Base-by-base conservation (phyloP, 108 stramenopile species). In the Asterionellopsis glacialis region DNA sequence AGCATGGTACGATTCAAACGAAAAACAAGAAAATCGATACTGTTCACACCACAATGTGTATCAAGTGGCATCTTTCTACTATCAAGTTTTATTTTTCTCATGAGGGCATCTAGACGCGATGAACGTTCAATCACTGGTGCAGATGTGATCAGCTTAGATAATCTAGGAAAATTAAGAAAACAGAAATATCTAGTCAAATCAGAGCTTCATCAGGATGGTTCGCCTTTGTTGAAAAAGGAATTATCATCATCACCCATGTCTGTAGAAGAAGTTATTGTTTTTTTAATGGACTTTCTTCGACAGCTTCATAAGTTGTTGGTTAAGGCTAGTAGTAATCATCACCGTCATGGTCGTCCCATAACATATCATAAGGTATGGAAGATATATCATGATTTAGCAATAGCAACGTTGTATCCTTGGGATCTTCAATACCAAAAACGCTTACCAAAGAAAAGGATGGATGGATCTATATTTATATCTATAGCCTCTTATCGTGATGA, bases 401-500 rank as follows among this genome's bases (percentile, higher is more conserved):
- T 16, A 1, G 4, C 2, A 41, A 57, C 41, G 3, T 23, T 57
- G 19, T 39, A 9, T 12, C 57, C 57, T 5, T 57, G 57, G 57
- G 57, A 57, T 38, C 33, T 22, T 14, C 15, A 39, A 3, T 57
- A 57, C 12, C 41, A 38, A 33, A 15, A 40, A 22, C 56, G 42
- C 14, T 25, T 64, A 11, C 53, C 22, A 23, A 23, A 15, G 53
- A 16, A 15, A 26, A 74, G 87, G 16, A 74, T 83, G 41, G 87
- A 88, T 59, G 77, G 61, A 11, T 69, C 72, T 11, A 88, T 96
- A 23, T 98, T 95, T 64, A 70, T 98, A 41, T 79, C 77, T 45
- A 44, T 98, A 45, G 94, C 90, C 9, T 79, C 91, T 43, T 98
- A 90, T 68, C 84, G 97, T 23, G 97, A 98, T 54, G 80, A 92